These are phyloP conservation scores for Eremochloa ophiuroides DNA, from an alignment of 176 grass and related monocot species.

Conservation along the genomic window DNA sequence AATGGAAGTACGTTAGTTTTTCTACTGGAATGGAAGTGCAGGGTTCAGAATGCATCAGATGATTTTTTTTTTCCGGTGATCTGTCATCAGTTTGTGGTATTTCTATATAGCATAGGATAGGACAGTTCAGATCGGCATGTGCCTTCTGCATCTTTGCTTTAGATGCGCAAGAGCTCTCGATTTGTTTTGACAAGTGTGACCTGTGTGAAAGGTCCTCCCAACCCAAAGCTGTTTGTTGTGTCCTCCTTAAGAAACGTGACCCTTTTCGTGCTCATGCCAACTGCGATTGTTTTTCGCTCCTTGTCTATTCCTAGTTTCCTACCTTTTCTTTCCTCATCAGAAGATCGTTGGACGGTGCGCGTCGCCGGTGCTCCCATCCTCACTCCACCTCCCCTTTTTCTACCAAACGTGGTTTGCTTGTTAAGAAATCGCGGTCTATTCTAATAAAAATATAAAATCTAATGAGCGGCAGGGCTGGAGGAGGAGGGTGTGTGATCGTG, in stretches of 20 bases:
- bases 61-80: background rate
- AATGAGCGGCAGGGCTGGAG: background rate
- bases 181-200: background rate
- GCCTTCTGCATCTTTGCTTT: background rate
- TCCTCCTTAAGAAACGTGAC: background rate
- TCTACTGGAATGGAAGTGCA: background rate
- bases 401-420: conserved; percentile 1
- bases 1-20: background rate
- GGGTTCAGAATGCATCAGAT: background rate
- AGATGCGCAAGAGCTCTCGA: background rate
- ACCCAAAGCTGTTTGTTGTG: conserved; percentile 1
- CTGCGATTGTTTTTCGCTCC: background rate
- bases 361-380: conserved; percentile 13
- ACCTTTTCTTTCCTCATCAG: background rate
- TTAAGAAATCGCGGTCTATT: background rate
- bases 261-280: conserved; percentile 36
- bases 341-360: conserved; percentile 19
- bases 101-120: background rate
- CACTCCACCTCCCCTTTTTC: conserved; percentile 3
- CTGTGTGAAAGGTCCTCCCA: background rate
- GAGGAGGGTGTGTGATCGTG: background rate
- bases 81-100: background rate
- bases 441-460: no score
- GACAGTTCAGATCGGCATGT: background rate
- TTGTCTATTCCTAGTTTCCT: background rate